phyloP scores from a whole-genome alignment of 768 basidiomycete genomes.

The Amanita phalloides region DNA sequence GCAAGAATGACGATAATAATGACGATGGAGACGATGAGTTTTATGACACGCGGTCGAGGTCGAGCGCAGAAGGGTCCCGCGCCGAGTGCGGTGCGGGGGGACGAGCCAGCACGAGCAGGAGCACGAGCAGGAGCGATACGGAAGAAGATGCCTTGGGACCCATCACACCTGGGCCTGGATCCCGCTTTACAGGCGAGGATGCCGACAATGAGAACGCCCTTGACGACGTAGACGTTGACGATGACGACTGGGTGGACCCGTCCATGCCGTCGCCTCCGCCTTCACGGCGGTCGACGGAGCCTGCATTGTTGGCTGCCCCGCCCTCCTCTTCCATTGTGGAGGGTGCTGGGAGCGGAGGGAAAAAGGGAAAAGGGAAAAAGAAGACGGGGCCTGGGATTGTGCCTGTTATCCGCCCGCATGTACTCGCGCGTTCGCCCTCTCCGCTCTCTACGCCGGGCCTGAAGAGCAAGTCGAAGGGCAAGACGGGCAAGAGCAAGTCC shows the following conservation, averaged over 20 bases:
- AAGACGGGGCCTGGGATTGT: conserved; percentile 31
- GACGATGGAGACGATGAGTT: conserved; percentile 36
- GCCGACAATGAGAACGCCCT: not conserved
- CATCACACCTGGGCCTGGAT: conserved; percentile 52
- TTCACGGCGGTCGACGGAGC: not conserved
- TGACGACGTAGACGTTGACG: conserved; percentile 31
- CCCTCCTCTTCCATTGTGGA: not conserved
- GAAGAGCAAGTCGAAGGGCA: not conserved
- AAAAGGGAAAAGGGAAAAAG: conserved; percentile 26
- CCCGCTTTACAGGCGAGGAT: conserved; percentile 23
- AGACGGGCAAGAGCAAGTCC: not conserved
- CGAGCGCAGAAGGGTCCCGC: conserved; percentile 6
- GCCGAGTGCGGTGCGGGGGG: not conserved
- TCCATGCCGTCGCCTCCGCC: conserved; percentile 28
- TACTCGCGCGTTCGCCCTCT: conserved; percentile 11
- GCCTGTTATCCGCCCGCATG: conserved; percentile 27
- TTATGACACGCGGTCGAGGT: conserved; percentile 41
- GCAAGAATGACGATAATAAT: conserved; percentile 11
- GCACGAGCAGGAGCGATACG: conserved; percentile 28
- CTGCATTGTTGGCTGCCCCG: not conserved
- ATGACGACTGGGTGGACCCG: conserved; percentile 64
- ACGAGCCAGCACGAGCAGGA: conserved; percentile 19
- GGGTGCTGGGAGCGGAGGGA: too few species aligned
- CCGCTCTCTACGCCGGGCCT: not conserved
- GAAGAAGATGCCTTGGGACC: conserved; percentile 67